Base-by-base conservation (phyloP, 1,284 basidiomycete genomes). In the Phenoliferia sp. region DNA sequence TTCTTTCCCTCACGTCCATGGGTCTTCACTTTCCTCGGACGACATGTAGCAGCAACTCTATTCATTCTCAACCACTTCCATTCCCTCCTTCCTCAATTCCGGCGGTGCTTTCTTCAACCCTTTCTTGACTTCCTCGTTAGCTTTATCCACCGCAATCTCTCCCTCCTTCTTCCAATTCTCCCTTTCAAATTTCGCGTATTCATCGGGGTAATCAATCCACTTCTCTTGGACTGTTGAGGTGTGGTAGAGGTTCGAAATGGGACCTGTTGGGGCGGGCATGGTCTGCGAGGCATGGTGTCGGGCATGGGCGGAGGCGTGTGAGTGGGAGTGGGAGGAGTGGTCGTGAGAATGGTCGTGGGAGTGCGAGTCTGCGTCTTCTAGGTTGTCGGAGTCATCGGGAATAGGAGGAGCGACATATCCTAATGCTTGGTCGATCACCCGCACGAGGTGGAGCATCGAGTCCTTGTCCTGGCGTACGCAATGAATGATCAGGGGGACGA, bases 401-500 rank as follows among this genome's bases (percentile, higher is more conserved):
- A 2, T 90, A 89, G 19, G 92, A 82, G 77, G 90, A 90, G 58
- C 68, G 3, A 95, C 84, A 78, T 92, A 94, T 29, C 94, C 94
- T 0, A 90, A 90, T 2, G 91, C 91, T 72, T 90, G 88, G 79
- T 97, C 94, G 70, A 96, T 87, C 48, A 84, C 84, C 32, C 86
- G 85, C 22, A 88, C 87, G 1, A 97, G 84, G 71, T 91, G 86
- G 12, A 95, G 81, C 94, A 97, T 97, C 3, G 92, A 94, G 62
- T 87, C 82, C 79, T 94, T 96, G 79, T 97, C 94, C 89, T 92
- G 74, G 15, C 61, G 48, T 31, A 26, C 64, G 61, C 29, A 48
- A 36, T n/a, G 29, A 16, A 29, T 31, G 16, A 26, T 15, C 31
- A 17, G n/a, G 28, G 29, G 26, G 56, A 10, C 19, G 4, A 28